phyloP scores from a whole-genome alignment of 805 yeast genomes.

The Saccharomyces mikatae region DNA sequence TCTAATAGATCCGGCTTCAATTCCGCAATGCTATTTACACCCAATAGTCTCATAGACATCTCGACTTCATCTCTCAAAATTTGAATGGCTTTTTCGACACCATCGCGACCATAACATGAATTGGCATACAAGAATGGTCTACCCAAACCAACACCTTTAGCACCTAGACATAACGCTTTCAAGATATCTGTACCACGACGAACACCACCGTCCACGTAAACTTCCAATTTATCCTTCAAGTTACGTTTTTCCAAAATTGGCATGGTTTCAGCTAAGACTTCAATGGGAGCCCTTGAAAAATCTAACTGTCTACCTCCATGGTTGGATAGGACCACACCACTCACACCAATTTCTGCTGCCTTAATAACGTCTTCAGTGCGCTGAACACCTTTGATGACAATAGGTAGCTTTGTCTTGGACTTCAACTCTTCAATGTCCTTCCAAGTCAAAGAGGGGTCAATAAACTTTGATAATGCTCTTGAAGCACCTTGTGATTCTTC shows the following conservation, averaged over 20 bases:
- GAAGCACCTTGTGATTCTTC: conserved; percentile 75
- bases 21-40: conserved; percentile 54
- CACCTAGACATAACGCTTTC: conserved; percentile 63
- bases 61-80: conserved; percentile 61
- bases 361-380: conserved; percentile 66
- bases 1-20: conserved; percentile 59
- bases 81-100: conserved; percentile 52
- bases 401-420: conserved; percentile 52
- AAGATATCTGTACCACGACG: conserved; percentile 60
- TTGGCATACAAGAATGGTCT: conserved; percentile 60
- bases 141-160: conserved; percentile 64
- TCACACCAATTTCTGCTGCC: conserved; percentile 64
- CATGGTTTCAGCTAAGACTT: conserved; percentile 63
- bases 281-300: conserved; percentile 70
- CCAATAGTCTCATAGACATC: conserved; percentile 74
- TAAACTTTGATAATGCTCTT: conserved; percentile 75
- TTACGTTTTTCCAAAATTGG: conserved; percentile 41
- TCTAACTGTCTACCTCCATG: conserved; percentile 91
- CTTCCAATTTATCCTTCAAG: conserved; percentile 43
- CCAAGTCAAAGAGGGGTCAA: conserved; percentile 64
- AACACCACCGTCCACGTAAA: conserved; percentile 62
- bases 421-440: conserved; percentile 52
- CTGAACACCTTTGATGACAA: conserved; percentile 78
- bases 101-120: conserved; percentile 54
- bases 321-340: conserved; percentile 77